Percentiles rank a stretch among this genome's conserved stretches.
Evolutionary conservation across 495 filamentous ascomycete species (phyloP).

Genomic region (Aspergillus wentii): DNA sequence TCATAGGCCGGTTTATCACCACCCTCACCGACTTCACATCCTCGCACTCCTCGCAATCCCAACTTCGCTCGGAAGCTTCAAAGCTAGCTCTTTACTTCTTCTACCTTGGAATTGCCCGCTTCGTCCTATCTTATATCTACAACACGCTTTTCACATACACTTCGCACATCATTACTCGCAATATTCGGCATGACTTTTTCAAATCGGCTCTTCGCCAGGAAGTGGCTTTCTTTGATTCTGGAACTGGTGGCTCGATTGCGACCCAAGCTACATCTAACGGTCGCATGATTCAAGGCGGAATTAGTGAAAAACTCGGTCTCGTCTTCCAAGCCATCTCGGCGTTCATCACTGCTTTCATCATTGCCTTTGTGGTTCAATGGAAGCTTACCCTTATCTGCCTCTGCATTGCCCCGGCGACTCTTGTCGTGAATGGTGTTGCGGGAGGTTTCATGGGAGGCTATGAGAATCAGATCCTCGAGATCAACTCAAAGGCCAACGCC

Average conservation of each 20-base stretch:
- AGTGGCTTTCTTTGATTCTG: conserved; percentile 75
- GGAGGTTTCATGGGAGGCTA: conserved; percentile 24
- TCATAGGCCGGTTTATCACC: conserved; percentile 5
- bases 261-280: conserved; percentile 61
- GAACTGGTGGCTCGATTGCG: conserved; percentile 74
- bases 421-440: conserved; percentile 32
- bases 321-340: conserved; percentile 18
- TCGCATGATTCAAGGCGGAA: conserved; percentile 25
- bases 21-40: conserved; percentile 3
- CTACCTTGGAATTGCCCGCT: conserved; percentile 21
- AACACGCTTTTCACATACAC: conserved; percentile 20
- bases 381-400: conserved; percentile 21
- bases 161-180: conserved; percentile 62
- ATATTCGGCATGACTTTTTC: conserved; percentile 69
- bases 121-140: conserved; percentile 24
- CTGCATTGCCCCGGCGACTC: conserved; percentile 7
- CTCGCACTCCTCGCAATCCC: conserved; percentile 1
- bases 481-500: conserved; percentile 7
- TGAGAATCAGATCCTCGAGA: conserved; percentile 4
- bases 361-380: conserved; percentile 26
- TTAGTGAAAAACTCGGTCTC: conserved; percentile 28
- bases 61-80: conserved; percentile 6
- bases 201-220: conserved; percentile 71
- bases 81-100: conserved; percentile 9
- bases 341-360: conserved; percentile 26